Conservation (phyloP, 768 basidiomycete genomes). For the Cystofilobasidium capitatum region DNA sequence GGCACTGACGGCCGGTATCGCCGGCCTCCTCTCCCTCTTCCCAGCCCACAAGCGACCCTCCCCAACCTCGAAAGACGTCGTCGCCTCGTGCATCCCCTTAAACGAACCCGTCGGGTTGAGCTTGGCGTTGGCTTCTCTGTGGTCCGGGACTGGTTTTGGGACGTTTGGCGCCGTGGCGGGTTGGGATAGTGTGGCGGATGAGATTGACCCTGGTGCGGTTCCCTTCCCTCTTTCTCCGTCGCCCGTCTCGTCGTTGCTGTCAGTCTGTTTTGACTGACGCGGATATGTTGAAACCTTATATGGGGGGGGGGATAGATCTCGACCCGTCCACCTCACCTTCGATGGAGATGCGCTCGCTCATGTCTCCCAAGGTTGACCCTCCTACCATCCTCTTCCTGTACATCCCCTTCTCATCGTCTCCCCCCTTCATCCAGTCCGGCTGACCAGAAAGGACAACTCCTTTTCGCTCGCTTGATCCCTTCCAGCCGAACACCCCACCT, state of each 20-base stretch:
- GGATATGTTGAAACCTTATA: background rate
- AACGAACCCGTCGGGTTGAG: constrained; percentile 69
- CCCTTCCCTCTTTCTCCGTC: background rate
- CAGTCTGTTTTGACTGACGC: background rate
- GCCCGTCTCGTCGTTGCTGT: background rate
- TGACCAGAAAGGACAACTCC: too few relatives aligned
- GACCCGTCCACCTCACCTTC: background rate
- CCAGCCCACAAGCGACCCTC: constrained; percentile 57
- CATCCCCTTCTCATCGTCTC: background rate
- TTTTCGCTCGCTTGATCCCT: background rate
- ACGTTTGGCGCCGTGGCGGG: constrained; percentile 28
- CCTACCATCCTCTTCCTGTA: constrained; percentile 12
- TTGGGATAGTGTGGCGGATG: constrained; percentile 1
- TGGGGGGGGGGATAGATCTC: too few relatives aligned
- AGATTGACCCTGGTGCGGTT: constrained; percentile 8
- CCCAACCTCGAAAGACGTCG: constrained; percentile 57
- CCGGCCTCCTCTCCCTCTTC: constrained; percentile 63
- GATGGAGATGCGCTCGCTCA: background rate
- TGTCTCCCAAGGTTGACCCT: background rate
- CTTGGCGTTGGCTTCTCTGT: constrained; percentile 64
- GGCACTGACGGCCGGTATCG: constrained; percentile 81
- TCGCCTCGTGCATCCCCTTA: constrained; percentile 64
- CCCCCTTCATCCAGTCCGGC: background rate
- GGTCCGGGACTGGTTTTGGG: constrained; percentile 36
- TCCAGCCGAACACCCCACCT: constrained; percentile 10